phyloP scores from a whole-genome alignment of 2,329 filamentous ascomycete species.

The Fusarium tjaetaba region DNA sequence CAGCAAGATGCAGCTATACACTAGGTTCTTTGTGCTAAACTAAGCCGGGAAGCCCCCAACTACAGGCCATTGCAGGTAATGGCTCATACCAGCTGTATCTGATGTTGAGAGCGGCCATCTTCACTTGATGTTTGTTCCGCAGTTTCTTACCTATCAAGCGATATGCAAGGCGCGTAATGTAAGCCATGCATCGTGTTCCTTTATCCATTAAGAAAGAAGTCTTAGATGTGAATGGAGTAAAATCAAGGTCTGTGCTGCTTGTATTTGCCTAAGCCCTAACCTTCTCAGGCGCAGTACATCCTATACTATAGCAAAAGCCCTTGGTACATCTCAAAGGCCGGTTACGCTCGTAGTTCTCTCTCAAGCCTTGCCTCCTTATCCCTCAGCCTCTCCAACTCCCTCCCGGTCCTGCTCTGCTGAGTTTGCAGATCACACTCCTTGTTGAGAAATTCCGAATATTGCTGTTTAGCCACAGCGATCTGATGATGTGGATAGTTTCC shows the following conservation, averaged over 20 bases:
- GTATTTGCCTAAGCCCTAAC: no score
- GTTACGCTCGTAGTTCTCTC: background rate
- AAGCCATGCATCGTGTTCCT: background rate
- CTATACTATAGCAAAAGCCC: background rate
- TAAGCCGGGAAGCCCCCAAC: no score
- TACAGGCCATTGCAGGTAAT: rapidly evolving
- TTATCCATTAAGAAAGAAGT: background rate
- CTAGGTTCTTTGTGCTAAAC: rapidly evolving
- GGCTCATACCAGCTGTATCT: background rate
- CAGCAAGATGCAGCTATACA: background rate
- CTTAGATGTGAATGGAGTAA: rapidly evolving
- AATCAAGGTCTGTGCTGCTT: rapidly evolving
- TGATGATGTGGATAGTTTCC: background rate
- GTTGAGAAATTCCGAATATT: background rate
- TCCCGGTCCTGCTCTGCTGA: background rate
- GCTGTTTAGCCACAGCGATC: background rate
- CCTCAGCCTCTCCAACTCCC: background rate
- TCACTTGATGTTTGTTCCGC: background rate
- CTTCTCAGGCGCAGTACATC: rapidly evolving
- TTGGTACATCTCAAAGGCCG: background rate
- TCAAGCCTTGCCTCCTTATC: background rate
- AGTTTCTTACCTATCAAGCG: background rate
- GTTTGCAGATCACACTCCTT: background rate
- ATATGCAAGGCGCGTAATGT: background rate
- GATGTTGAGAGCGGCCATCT: background rate